phyloP scores from a whole-genome alignment of 768 basidiomycete genomes.

The Leccinum broughii region DNA sequence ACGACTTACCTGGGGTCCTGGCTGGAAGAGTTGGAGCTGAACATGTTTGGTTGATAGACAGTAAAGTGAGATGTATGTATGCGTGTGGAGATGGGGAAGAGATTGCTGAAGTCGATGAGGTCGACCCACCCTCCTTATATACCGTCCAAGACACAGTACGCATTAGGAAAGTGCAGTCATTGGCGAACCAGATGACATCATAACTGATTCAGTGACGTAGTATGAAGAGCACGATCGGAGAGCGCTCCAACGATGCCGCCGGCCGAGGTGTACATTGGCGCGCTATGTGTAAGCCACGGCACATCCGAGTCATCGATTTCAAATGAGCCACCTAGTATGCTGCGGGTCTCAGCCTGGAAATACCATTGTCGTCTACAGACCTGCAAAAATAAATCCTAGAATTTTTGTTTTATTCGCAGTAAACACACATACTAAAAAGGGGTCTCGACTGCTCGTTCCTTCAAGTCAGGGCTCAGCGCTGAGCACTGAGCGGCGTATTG shows the following conservation, averaged over 20 bases:
- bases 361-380: too few relatives aligned
- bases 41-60: not conserved
- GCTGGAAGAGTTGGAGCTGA: conserved; percentile 15
- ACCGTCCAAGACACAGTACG: conserved; percentile 20
- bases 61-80: not conserved
- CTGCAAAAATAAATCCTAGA: too few relatives aligned
- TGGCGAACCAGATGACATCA: conserved; percentile 30
- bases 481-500: too few relatives aligned
- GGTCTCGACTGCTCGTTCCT: too few relatives aligned
- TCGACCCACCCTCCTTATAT: conserved; percentile 25
- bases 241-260: not conserved
- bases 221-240: not conserved
- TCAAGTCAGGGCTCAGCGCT: too few relatives aligned
- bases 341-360: too few relatives aligned
- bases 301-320: not conserved
- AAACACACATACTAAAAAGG: too few relatives aligned
- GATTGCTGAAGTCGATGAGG: not conserved
- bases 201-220: conserved; percentile 27
- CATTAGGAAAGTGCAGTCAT: conserved; percentile 31
- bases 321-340: not conserved
- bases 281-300: too few relatives aligned
- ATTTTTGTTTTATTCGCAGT: too few relatives aligned
- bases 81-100: conserved; percentile 1
- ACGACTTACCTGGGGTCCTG: conserved; percentile 31
- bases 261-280: too few relatives aligned